Conservation (phyloP, 2,329 filamentous ascomycete species). For the Fusarium musae region DNA sequence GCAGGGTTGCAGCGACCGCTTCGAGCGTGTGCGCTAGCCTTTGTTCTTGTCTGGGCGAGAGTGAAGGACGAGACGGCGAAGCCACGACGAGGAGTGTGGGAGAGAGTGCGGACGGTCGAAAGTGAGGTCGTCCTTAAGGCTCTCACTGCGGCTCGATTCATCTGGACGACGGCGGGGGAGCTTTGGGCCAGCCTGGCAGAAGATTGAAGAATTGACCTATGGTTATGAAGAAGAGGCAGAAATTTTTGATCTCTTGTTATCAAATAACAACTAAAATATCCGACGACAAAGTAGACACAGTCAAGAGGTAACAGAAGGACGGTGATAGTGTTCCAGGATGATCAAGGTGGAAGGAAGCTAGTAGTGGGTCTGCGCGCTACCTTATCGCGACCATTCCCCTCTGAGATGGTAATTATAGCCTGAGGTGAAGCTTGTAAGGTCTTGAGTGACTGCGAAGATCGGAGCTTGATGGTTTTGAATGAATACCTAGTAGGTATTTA, state of each 20-base stretch:
- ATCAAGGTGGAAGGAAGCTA: constrained; percentile 8
- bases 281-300: constrained; percentile 12
- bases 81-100: constrained; percentile 59
- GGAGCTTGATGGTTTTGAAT: constrained; percentile 6
- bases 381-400: constrained; percentile 35
- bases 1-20: constrained; percentile 49
- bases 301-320: not conserved
- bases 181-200: constrained; percentile 26
- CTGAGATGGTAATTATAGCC: constrained; percentile 12
- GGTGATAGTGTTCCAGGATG: not conserved
- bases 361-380: constrained; percentile 23
- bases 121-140: constrained; percentile 76
- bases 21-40: constrained; percentile 56
- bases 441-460: constrained; percentile 10
- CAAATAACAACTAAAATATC: not conserved
- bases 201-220: not conserved
- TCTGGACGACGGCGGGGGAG: constrained; percentile 54
- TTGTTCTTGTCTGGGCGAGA: constrained; percentile 67
- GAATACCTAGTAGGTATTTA: not conserved
- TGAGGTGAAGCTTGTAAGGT: not conserved
- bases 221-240: not conserved
- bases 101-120: constrained; percentile 68
- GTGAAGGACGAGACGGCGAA: constrained; percentile 61
- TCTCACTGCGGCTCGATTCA: constrained; percentile 79
- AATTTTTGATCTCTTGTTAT: not conserved